Conservation (phyloP, 306 rosid genomes). For the Arachis hypogaea region DNA sequence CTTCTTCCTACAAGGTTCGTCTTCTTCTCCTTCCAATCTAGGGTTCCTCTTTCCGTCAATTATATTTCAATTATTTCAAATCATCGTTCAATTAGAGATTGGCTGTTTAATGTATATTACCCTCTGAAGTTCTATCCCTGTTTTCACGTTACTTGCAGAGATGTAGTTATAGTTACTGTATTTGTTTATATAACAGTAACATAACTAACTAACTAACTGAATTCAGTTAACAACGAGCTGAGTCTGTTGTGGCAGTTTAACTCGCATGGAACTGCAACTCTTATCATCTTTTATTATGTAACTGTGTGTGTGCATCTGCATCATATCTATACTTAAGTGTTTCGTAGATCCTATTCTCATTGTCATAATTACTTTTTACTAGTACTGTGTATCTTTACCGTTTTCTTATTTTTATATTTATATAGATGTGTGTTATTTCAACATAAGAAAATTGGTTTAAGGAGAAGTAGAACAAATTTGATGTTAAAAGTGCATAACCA, state of each 20-base stretch:
- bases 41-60: constrained; percentile 35
- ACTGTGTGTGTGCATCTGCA: background rate
- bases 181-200: background rate
- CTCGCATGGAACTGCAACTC: no score
- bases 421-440: no score
- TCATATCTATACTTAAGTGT: background rate
- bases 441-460: no score
- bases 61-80: no score
- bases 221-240: background rate
- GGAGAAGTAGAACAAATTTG: no score
- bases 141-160: no score
- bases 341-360: background rate
- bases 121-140: background rate
- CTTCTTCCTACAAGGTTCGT: constrained; percentile 48
- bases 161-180: background rate
- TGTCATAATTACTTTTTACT: background rate
- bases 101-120: background rate
- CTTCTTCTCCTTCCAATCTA: constrained; percentile 23
- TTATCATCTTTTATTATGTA: no score
- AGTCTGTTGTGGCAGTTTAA: background rate
- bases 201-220: background rate
- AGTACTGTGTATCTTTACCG: no score
- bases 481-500: no score
- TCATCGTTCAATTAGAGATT: no score
- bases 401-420: no score